Evolutionary conservation across 768 basidiomycete genomes (phyloP), one percentile per base, ranked within the genome.

Genomic region (Thelephora aurantiotincta): DNA sequence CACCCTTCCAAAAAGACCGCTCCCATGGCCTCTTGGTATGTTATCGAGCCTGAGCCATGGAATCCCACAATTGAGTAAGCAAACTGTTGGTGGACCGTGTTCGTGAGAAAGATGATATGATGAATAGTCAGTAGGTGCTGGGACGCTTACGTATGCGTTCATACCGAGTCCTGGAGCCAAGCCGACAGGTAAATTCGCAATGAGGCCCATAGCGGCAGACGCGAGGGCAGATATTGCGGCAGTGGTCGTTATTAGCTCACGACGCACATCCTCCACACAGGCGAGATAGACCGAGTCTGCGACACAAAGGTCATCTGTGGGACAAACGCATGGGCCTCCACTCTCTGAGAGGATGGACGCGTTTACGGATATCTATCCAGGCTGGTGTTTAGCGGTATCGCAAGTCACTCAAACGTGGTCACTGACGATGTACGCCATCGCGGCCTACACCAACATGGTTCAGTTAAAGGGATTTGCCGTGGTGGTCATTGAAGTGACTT

Each of bases 1-100:
- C 53, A 84, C 80, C 86, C 89, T 69, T 91, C 89, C 52, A 92
- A 67, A 63, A 91, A 92, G 38, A 91, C 83, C 19, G 89, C 89
- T 12, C 80, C 77, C 16, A 90, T 71, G 0, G 88, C 89, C 63
- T 92, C 83, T 12, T 72, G 69, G 59, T 88, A 92, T 7, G 74
- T 70, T 57, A 90, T 78, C 45, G 74, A 70, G 5, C 80, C 80
- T 6, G 72, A 71, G 2, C 89, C 88, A 55, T 88, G 81, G 65
- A 80, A 82, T 35, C 89, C 89, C 20, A 92, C 89, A 12, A 91
- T 78, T 14, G 85, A 88, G 63, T 88, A 92, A 2, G 89, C 71
- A 63, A 92, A 90, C 82, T 41, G 14, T 14, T 89, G 57, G 4
- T 13, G 43, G 33, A n/a, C 4, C 7, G 6, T 38, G 45, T 42